Percentiles rank a stretch among this genome's conserved stretches.
phyloP scores from a whole-genome alignment of 2,329 filamentous ascomycete genomes.

The Davidsoniella australis region DNA sequence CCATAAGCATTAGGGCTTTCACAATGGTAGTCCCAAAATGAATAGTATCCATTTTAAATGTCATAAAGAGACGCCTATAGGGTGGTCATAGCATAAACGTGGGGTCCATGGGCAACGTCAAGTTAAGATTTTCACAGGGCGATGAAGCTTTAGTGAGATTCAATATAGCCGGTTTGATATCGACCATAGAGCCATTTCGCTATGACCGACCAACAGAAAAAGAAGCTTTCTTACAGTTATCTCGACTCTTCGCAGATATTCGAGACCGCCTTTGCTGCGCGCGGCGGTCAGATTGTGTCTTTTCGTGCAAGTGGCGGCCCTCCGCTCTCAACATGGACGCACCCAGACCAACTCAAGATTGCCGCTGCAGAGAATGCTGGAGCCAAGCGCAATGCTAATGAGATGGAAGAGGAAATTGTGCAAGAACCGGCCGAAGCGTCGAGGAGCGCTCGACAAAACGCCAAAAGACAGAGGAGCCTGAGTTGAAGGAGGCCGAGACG shows the following conservation, averaged over 20 bases:
- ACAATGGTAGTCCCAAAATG: no score
- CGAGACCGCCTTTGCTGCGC: constrained; percentile 52
- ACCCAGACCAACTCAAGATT: constrained; percentile 25
- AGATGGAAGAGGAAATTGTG: constrained; percentile 16
- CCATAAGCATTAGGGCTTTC: constrained; percentile 21
- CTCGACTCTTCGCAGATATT: constrained; percentile 33
- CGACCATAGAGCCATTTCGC: neutral
- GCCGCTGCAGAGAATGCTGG: constrained; percentile 14
- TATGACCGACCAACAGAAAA: constrained; percentile 15
- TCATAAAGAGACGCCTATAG: no score
- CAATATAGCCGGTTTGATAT: no score
- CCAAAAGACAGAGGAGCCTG: constrained; percentile 13
- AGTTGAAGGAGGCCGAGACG: constrained; percentile 14
- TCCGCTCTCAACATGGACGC: constrained; percentile 45
- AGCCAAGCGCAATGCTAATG: constrained; percentile 14
- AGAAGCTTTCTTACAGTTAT: constrained; percentile 47
- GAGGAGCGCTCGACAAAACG: constrained; percentile 9
- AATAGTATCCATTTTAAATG: no score
- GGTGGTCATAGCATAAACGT: neutral
- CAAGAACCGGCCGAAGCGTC: constrained; percentile 10
- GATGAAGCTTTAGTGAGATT: neutral
- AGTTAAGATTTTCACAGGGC: neutral
- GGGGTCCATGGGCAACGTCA: neutral
- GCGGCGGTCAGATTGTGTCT: constrained; percentile 53
- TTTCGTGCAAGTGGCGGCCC: constrained; percentile 42